phyloP scores from a whole-genome alignment of 2,329 filamentous ascomycete species.

The Talaromyces sp. region DNA sequence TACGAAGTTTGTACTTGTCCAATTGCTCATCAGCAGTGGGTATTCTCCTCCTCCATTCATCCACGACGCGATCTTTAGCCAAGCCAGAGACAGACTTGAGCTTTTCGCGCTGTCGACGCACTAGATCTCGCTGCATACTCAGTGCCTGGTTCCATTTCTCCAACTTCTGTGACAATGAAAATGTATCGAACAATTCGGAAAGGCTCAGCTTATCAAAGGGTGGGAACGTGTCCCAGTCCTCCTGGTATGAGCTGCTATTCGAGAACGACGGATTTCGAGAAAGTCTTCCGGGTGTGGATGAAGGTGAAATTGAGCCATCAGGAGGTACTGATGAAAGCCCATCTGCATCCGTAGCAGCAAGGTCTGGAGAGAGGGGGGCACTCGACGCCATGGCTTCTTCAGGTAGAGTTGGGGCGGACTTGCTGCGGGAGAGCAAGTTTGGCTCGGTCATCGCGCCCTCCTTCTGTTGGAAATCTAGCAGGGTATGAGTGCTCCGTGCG shows the following conservation, averaged over 20 bases:
- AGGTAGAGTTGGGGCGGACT: constrained; percentile 24
- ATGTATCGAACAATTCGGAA: constrained; percentile 89
- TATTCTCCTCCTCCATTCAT: constrained; percentile 83
- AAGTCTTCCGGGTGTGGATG: constrained; percentile 41
- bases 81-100: constrained; percentile 70
- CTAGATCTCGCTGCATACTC: constrained; percentile 76
- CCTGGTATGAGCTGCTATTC: constrained; percentile 78
- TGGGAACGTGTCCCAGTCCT: constrained; percentile 82
- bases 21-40: constrained; percentile 88
- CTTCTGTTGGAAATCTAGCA: constrained; percentile 38
- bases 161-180: constrained; percentile 82
- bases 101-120: constrained; percentile 76
- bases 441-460: constrained; percentile 30
- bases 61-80: constrained; percentile 85
- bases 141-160: constrained; percentile 85
- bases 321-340: constrained; percentile 23
- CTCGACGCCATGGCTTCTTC: constrained; percentile 27
- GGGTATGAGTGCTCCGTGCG: constrained; percentile 33
- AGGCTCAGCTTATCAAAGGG: constrained; percentile 86
- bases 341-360: constrained; percentile 25
- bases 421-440: constrained; percentile 23
- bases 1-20: constrained; percentile 81
- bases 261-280: constrained; percentile 79
- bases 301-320: constrained; percentile 31
- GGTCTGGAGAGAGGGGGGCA: constrained; percentile 27